Percentiles rank a stretch among this genome's conserved stretches.
Conservation (phyloP, 441 rosid genomes). For the Bocquillonia castaneifolia region DNA sequence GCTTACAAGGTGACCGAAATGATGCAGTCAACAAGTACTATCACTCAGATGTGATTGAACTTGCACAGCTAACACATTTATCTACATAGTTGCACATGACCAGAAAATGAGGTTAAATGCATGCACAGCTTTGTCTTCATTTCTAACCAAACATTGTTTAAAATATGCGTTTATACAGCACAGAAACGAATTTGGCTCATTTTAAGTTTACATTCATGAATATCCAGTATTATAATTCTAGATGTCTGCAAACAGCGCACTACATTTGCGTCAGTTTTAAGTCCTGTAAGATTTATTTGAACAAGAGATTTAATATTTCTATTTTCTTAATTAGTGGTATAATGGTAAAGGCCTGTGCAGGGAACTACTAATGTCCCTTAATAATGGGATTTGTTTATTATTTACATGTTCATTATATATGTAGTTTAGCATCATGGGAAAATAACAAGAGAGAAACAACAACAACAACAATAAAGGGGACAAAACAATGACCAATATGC, state of each 20-base stretch:
- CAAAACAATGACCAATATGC: background rate
- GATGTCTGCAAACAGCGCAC: background rate
- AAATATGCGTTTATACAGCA: no score
- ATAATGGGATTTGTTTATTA: background rate
- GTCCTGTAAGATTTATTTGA: background rate
- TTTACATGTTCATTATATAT: background rate
- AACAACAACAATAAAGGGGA: background rate
- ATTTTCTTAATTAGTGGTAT: no score
- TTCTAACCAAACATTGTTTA: no score
- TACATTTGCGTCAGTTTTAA: background rate
- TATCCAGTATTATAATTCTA: background rate
- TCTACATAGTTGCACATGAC: no score
- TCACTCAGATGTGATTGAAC: background rate
- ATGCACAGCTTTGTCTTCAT: background rate
- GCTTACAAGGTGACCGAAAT: no score
- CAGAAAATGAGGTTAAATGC: background rate
- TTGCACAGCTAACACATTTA: no score
- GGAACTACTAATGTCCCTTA: constrained; percentile 8
- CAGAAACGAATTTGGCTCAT: background rate
- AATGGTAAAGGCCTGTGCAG: background rate
- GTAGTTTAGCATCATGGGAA: background rate
- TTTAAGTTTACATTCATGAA: background rate
- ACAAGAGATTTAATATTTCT: background rate
- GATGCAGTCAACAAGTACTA: background rate
- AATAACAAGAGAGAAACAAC: background rate